Evolutionary conservation across 1,139 yeast genomes (phyloP).

Genomic region (Hyphopichia khmerensis): DNA sequence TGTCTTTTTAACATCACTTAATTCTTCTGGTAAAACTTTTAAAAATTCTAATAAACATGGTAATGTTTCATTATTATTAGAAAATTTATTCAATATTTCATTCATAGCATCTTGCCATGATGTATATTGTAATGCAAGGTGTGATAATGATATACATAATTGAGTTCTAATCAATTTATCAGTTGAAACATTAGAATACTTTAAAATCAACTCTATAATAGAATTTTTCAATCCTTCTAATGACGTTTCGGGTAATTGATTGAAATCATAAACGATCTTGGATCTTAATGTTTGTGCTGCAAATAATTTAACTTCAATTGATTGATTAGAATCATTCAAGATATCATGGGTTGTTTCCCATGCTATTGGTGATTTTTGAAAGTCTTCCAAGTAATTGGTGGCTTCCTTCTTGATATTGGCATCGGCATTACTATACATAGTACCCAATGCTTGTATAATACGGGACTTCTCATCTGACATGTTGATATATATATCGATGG

Average conservation of each 20-base stretch:
- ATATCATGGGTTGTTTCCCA: constrained; percentile 55
- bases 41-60: constrained; percentile 64
- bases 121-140: constrained; percentile 73
- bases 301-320: constrained; percentile 66
- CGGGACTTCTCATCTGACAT: neutral
- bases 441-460: constrained; percentile 51
- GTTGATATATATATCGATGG: neutral
- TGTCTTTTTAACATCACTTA: constrained; percentile 72
- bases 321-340: constrained; percentile 17
- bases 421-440: constrained; percentile 58
- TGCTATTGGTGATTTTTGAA: constrained; percentile 76
- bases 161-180: constrained; percentile 71
- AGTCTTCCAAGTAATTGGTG: constrained; percentile 65
- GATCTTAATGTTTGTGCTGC: constrained; percentile 89
- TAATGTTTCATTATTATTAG: constrained; percentile 19
- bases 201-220: constrained; percentile 53
- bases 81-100: constrained; percentile 61
- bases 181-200: constrained; percentile 38
- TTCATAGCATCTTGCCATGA: constrained; percentile 71
- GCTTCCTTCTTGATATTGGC: constrained; percentile 59
- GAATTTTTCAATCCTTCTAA: constrained; percentile 60
- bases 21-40: constrained; percentile 87
- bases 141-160: constrained; percentile 76
- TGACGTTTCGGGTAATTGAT: constrained; percentile 60
- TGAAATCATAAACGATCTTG: constrained; percentile 78